Conservation (phyloP, 2,329 filamentous ascomycete species). For the Myrmaecium sp. region DNA sequence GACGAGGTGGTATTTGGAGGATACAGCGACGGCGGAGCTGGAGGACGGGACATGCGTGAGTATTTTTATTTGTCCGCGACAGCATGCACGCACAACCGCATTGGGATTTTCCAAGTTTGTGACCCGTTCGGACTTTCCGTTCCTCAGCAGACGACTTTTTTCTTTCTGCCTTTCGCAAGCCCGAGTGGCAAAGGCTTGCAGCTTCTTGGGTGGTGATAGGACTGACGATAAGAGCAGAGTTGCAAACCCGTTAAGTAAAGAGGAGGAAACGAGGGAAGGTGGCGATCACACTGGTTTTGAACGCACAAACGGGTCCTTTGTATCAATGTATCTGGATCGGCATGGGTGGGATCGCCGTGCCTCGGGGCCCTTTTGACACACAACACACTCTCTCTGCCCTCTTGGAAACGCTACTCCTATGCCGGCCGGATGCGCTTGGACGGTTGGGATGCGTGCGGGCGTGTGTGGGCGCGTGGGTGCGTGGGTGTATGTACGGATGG, state of each 20-base stretch:
- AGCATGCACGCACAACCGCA: constrained; percentile 24
- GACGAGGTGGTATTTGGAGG: constrained; percentile 18
- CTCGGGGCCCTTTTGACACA: constrained; percentile 2
- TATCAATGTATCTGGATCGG: constrained; percentile 20
- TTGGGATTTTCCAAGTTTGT: constrained; percentile 18
- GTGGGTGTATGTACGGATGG: too few relatives aligned
- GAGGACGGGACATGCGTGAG: constrained; percentile 26
- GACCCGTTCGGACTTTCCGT: constrained; percentile 18
- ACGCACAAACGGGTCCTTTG: constrained; percentile 5
- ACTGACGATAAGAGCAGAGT: constrained; percentile 4
- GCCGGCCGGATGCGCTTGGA: too few relatives aligned
- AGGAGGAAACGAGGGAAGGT: constrained; percentile 8
- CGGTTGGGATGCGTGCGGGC: too few relatives aligned
- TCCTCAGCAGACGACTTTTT: too few relatives aligned
- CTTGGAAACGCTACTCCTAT: too few relatives aligned
- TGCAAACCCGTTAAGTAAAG: constrained; percentile 4
- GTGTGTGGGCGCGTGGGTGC: too few relatives aligned
- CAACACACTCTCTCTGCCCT: background rate
- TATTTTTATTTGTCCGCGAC: constrained; percentile 24
- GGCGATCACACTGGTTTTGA: constrained; percentile 22
- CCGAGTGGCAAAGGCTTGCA: constrained; percentile 3
- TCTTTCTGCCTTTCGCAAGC: too few relatives aligned
- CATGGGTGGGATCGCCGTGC: constrained; percentile 19
- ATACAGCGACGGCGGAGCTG: constrained; percentile 23
- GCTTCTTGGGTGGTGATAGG: constrained; percentile 1